Base-by-base conservation (phyloP, 306 rosid species). In the Styphnolobium japonicum region DNA sequence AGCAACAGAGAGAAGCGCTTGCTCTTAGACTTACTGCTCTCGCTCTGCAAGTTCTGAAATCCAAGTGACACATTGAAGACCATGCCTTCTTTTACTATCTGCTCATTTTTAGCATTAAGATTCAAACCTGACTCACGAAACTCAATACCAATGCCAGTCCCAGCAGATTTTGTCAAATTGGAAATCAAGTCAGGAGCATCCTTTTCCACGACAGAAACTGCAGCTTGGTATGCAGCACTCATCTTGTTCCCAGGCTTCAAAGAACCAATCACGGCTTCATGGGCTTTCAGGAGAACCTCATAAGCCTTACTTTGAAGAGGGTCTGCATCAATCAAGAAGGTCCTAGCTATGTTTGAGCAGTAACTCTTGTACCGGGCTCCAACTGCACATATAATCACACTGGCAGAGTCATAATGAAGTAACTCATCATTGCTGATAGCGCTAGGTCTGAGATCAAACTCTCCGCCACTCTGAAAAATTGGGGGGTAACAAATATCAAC, bases 401-500 rank as follows among this genome's bases (percentile, higher is more conserved):
- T 92, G 7, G 93, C 91, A 73, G 93, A 85, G 46, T 94, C 97
- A 72, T 92, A 94, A 80, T 94, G 81, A 61, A 94, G 95, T 65
- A 80, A 75, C 40, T 92, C 97, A 43, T 92, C 98, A n/a, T 89
- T 91, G 85, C 97, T 94, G 73, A 92, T 93, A 83, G 98, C 98
- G 83, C 97, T 91, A 16, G 98, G 98, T 65, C 86, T 88, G 78
- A 94, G 97, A 87, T 94, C 98, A 87, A 88, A 94, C 72, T 83
- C 89, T 14, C 95, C 98, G 14, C 98, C 98, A 57, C 98, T 94
- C 83, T 94, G 97, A 78, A 92, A 92, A 61, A 94, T 92, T 55
- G 98, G 97, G 22, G 98, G 98, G 74, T 92, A 94, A 80, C 97
- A 91, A 18, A 94, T 94, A 83, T 94, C 98, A 67, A 94, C 97